Evolutionary conservation across 192 early-diverging fungal genomes (phyloP), one percentile per base, ranked within the genome.

Genomic region (Coemansia sp.): DNA sequence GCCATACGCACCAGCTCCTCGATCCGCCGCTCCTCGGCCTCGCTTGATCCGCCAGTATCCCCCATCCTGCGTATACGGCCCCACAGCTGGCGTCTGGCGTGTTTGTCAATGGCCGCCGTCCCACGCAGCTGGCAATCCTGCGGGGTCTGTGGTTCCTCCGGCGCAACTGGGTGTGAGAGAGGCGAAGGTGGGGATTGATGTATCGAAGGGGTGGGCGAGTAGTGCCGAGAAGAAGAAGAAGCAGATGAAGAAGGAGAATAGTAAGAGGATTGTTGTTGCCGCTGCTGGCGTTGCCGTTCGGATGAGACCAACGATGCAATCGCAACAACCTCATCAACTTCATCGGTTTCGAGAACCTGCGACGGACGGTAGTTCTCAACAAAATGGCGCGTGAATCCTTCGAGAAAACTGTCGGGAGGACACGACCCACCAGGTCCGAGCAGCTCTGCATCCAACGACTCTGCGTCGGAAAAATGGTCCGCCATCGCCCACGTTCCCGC

Each of bases 391-490:
- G 78, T 75, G 63, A 73, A 81, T 21, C 51, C 78, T 21, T 73
- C 78, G 19, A 81, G 62, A 58, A 81, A 73, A 61, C 73, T 76
- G 6, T 49, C 64, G 4, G 76, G 71, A 22, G 76, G 76, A 52
- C 62, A 66, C 8, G 21, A 54, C 51, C 21, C 22, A 21, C 22
- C 13, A 8, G 51, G 26, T 8, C 10, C 51, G 19, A 26, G 21
- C 9, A 22, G 26, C 51, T 26, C 51, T 49, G 47, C 19, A 8
- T 54, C 51, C 32, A 32, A 8, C 9, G 51, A 54, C 51, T 26
- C 51, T 49, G 47, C 8, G 15, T 54, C 51, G 10, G 51, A 6
- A 10, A 4, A 19, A 1, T 5, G 10, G 13, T 12, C 43, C 10
- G 13, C 13, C 13, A 15, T 15, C 43, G 8, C 10, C 51, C 10